Percentiles rank a stretch among this genome's conserved stretches.
phyloP scores from a whole-genome alignment of 495 filamentous ascomycete genomes.

The Penicillium robsamsonii region DNA sequence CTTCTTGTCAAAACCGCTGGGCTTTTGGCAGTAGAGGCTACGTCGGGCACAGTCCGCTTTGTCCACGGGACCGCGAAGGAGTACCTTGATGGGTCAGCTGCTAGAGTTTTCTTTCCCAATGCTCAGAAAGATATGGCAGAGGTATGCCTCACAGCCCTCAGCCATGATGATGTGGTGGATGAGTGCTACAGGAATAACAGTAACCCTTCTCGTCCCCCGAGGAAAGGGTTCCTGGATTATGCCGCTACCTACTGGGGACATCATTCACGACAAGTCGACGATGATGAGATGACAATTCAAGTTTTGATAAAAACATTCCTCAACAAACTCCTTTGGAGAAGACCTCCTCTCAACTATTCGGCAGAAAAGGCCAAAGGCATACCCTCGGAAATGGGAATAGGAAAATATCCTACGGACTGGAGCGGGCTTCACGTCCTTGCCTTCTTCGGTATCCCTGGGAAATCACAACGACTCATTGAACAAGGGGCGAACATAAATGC shows the following conservation, averaged over 20 bases:
- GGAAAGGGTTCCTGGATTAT: slow-evolving; percentile 24
- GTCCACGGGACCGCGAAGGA: slow-evolving; percentile 37
- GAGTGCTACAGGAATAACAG: slow-evolving; percentile 28
- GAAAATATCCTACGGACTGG: slow-evolving; percentile 32
- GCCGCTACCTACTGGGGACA: slow-evolving; percentile 34
- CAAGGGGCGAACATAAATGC: slow-evolving; percentile 30
- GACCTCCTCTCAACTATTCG: slow-evolving; percentile 14
- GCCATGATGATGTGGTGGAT: slow-evolving; percentile 33
- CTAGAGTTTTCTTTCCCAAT: slow-evolving; percentile 34
- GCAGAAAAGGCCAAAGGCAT: no score
- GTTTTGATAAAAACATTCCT: slow-evolving; percentile 34
- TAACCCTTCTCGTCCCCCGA: slow-evolving; percentile 5
- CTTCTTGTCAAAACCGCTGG: slow-evolving; percentile 22
- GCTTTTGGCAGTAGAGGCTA: slow-evolving; percentile 28
- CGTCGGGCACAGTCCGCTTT: slow-evolving; percentile 25
- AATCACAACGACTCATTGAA: slow-evolving; percentile 28
- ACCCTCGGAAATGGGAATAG: slow-evolving; percentile 18
- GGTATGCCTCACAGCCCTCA: slow-evolving; percentile 27
- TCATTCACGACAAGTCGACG: slow-evolving; percentile 27
- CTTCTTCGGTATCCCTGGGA: slow-evolving; percentile 28
- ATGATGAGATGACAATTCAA: slow-evolving; percentile 34
- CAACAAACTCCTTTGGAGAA: slow-evolving; percentile 38
- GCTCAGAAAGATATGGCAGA: slow-evolving; percentile 37
- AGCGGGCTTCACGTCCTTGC: slow-evolving; percentile 30
- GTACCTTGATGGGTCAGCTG: slow-evolving; percentile 29